Evolutionary conservation across 1,139 yeast species (phyloP).

Genomic region (Yamadazyma mexicana): DNA sequence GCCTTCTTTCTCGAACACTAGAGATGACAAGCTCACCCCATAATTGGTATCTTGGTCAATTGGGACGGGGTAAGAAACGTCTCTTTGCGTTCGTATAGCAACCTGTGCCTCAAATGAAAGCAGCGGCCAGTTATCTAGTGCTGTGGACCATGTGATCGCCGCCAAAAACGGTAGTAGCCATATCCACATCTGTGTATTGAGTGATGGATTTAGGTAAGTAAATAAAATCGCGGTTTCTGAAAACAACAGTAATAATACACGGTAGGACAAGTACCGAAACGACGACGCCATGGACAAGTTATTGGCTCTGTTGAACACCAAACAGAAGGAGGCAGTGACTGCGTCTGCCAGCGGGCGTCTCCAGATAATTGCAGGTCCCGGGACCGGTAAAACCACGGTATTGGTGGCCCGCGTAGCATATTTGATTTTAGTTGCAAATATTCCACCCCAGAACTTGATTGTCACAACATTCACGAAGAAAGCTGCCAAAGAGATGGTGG

Average conservation of each 20-base stretch:
- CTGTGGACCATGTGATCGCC: neutral
- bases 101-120: conserved; percentile 14
- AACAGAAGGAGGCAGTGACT: conserved; percentile 63
- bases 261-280: neutral
- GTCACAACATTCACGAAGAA: conserved; percentile 91
- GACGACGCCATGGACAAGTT: neutral
- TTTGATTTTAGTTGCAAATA: conserved; percentile 49
- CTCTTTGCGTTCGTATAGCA: conserved; percentile 69
- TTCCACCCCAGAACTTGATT: conserved; percentile 61
- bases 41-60: conserved; percentile 55
- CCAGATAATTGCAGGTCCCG: conserved; percentile 91
- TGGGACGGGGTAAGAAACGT: conserved; percentile 54
- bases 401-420: conserved; percentile 77
- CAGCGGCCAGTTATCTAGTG: conserved; percentile 21
- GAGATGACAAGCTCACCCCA: conserved; percentile 57
- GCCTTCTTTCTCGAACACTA: conserved; percentile 52
- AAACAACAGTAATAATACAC: neutral
- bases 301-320: conserved; percentile 44
- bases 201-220: neutral
- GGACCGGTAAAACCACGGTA: conserved; percentile 84
- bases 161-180: neutral
- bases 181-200: neutral
- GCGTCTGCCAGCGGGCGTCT: conserved; percentile 53
- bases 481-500: conserved; percentile 83
- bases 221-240: neutral